A percentile compares a stretch with the other conserved stretches of the same genome.
These are phyloP conservation scores for Paraconiothyrium sp. DNA, from an alignment of 2,329 filamentous ascomycete species.

Conservation along the genomic window DNA sequence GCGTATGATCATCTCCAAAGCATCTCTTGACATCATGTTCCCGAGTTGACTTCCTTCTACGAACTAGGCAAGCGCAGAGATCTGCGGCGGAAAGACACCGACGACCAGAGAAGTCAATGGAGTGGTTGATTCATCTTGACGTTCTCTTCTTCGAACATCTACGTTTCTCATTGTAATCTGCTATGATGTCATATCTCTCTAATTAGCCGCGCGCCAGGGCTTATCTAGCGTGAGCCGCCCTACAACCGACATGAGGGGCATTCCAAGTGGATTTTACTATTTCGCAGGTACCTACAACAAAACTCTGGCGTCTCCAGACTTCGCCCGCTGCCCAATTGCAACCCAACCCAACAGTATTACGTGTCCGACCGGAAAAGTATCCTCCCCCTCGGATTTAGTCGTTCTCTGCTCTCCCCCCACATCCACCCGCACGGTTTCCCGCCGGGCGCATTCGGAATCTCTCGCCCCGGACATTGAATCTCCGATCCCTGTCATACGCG, in stretches of 20 bases:
- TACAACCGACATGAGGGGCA: slow-evolving; percentile 9
- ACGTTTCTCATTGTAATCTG: neutral
- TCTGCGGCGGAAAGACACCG: no score
- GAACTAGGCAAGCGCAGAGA: no score
- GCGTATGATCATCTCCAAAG: no score
- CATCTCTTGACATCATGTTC: no score
- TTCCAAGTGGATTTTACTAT: neutral
- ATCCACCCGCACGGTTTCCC: slow-evolving; percentile 7
- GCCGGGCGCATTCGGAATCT: neutral
- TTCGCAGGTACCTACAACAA: neutral
- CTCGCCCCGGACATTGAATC: slow-evolving; percentile 4
- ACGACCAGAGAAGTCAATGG: no score
- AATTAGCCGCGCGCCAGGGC: slow-evolving; percentile 10
- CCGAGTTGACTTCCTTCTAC: no score
- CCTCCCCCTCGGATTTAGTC: neutral
- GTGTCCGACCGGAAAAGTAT: neutral
- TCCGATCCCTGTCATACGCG: neutral
- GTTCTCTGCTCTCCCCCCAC: neutral
- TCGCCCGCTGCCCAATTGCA: neutral
- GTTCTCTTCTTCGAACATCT: neutral
- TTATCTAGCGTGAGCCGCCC: slow-evolving; percentile 1
- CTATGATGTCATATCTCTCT: neutral
- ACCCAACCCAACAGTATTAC: neutral
- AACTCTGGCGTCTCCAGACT: no score
- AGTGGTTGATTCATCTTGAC: no score